Conservation (phyloP, 371 early-diverging fungal genomes). For the Mortierella sp. region DNA sequence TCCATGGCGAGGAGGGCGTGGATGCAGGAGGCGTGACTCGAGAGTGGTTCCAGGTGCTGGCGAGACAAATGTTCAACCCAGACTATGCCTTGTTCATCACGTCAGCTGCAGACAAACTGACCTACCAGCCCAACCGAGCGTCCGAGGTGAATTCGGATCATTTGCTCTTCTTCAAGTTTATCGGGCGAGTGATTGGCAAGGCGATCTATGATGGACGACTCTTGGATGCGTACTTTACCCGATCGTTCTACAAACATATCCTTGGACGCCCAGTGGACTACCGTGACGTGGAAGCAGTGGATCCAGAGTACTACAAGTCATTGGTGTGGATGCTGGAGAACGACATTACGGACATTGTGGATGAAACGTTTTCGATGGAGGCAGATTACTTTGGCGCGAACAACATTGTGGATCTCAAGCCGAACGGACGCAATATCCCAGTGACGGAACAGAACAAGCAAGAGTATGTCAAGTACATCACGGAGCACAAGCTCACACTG, state of each 20-base stretch:
- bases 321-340: slow-evolving; percentile 98
- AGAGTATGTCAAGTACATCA: slow-evolving; percentile 94
- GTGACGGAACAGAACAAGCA: slow-evolving; percentile 98
- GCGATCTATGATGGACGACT: slow-evolving; percentile 96
- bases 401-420: slow-evolving; percentile 88
- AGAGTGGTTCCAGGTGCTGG: slow-evolving; percentile 98
- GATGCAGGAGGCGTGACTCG: slow-evolving; percentile 99
- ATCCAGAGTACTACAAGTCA: slow-evolving; percentile 97
- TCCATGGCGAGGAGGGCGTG: slow-evolving; percentile 97
- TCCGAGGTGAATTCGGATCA: slow-evolving; percentile 97
- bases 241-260: slow-evolving; percentile 98
- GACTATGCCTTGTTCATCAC: slow-evolving; percentile 98
- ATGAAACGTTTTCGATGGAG: slow-evolving; percentile 95
- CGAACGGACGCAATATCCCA: slow-evolving; percentile 88
- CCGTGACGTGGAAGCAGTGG: slow-evolving; percentile 97
- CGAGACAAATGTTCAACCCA: slow-evolving; percentile 98
- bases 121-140: slow-evolving; percentile 96
- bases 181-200: slow-evolving; percentile 98
- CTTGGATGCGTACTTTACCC: slow-evolving; percentile 96
- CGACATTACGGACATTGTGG: slow-evolving; percentile 94
- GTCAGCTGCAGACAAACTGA: slow-evolving; percentile 94
- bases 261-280: slow-evolving; percentile 92
- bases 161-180: slow-evolving; percentile 97
- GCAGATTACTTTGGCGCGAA: slow-evolving; percentile 93
- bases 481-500: slow-evolving; percentile 86